These are phyloP conservation scores for Durusdinium trenchii DNA, from an alignment of 73 alveolate genomes.

Conservation along the genomic window DNA sequence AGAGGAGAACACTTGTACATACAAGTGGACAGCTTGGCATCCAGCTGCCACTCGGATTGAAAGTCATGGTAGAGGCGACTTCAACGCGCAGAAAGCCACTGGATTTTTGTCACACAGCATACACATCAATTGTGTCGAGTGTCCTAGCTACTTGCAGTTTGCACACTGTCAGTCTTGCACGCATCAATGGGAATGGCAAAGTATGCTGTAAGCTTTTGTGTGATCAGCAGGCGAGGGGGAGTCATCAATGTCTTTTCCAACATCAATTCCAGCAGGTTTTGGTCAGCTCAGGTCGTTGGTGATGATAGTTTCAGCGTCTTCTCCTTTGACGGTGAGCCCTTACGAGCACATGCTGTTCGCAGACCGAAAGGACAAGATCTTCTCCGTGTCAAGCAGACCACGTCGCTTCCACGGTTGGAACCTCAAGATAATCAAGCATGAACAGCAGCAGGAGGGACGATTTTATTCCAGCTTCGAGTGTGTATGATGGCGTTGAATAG, in stretches of 20 bases:
- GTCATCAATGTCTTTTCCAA: no score
- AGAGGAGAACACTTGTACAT: constrained; percentile 41
- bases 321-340: not conserved
- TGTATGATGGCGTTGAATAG: not conserved
- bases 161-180: no score
- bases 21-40: constrained; percentile 54
- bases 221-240: no score
- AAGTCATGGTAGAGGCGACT: no score
- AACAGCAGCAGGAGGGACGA: not conserved
- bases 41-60: constrained; percentile 19
- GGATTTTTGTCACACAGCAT: no score
- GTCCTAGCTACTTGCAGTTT: no score
- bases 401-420: no score
- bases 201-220: no score
- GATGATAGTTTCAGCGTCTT: constrained; percentile 45
- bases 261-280: not conserved
- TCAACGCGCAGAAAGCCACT: no score
- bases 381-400: constrained; percentile 9
- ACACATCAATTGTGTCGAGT: no score
- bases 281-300: not conserved
- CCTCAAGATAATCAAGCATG: no score
- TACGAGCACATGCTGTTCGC: constrained; percentile 62
- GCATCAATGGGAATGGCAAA: no score
- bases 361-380: constrained; percentile 52
- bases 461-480: not conserved